Conservation (phyloP, 345 rosid species). For the Gossypium thurberi region DNA sequence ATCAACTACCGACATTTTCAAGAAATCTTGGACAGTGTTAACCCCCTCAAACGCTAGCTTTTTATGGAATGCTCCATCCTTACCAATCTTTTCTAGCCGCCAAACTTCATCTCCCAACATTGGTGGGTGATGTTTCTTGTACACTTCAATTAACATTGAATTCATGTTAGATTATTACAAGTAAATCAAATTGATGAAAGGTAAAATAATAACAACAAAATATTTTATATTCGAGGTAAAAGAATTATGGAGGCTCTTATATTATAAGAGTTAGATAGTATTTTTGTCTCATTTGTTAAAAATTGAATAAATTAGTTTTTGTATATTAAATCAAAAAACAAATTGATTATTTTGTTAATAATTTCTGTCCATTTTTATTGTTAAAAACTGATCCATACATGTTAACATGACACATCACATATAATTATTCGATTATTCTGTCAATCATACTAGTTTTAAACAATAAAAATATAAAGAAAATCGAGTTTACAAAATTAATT, state of each 20-base stretch:
- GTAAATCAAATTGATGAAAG: not conserved
- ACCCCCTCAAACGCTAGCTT: constrained; percentile 39
- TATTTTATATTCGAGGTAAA: not conserved
- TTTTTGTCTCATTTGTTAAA: too few species aligned
- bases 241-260: too few species aligned
- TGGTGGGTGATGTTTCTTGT: constrained; percentile 95
- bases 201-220: not conserved
- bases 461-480: too few species aligned
- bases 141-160: constrained; percentile 36
- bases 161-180: not conserved
- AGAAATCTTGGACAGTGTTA: constrained; percentile 67
- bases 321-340: too few species aligned
- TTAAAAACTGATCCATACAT: too few species aligned
- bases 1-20: constrained; percentile 55
- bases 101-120: constrained; percentile 47
- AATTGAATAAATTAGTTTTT: fast-evolving
- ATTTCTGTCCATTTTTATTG: fast-evolving
- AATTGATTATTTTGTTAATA: too few species aligned
- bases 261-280: too few species aligned
- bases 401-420: too few species aligned
- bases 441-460: too few species aligned
- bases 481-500: too few species aligned
- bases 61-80: constrained; percentile 83
- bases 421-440: too few species aligned
- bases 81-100: constrained; percentile 49